These are phyloP conservation scores for Arthroderma sp. DNA, from an alignment of 2,329 filamentous ascomycete genomes.

Conservation along the genomic window DNA sequence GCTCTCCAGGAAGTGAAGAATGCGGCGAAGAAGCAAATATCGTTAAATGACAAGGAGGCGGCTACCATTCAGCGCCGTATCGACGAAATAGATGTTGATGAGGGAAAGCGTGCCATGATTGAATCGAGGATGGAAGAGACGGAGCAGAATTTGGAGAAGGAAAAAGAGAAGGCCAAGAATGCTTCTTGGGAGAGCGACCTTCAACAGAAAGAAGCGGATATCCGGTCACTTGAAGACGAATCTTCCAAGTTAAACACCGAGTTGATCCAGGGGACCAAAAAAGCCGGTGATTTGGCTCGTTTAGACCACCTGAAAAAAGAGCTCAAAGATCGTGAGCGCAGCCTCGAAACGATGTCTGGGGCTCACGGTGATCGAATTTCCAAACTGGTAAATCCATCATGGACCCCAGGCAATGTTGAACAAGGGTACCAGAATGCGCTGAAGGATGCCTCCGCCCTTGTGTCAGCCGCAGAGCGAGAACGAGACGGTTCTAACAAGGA, in stretches of 20 bases:
- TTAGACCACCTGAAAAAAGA: conserved; percentile 76
- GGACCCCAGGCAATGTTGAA: conserved; percentile 61
- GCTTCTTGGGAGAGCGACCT: conserved; percentile 62
- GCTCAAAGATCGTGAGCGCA: conserved; percentile 57
- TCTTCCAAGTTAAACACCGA: conserved; percentile 64
- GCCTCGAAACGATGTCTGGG: conserved; percentile 62
- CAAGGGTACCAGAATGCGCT: conserved; percentile 54
- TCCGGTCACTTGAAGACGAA: conserved; percentile 59
- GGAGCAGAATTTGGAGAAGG: conserved; percentile 48
- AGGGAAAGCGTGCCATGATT: conserved; percentile 67
- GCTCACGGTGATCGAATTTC: conserved; percentile 63
- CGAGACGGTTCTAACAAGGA: conserved; percentile 61
- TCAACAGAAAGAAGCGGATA: conserved; percentile 50
- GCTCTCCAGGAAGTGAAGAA: conserved; percentile 62
- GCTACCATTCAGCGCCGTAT: conserved; percentile 54
- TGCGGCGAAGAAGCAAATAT: conserved; percentile 59
- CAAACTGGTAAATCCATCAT: conserved; percentile 50
- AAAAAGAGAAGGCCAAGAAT: conserved; percentile 50
- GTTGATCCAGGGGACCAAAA: conserved; percentile 66
- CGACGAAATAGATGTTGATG: conserved; percentile 66
- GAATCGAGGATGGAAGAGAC: conserved; percentile 62
- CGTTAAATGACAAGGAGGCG: conserved; percentile 59
- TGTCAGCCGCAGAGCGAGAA: conserved; percentile 54
- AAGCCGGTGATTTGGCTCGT: conserved; percentile 70
- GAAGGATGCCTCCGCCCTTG: conserved; percentile 44